Conservation (phyloP, 805 yeast species). For the Candida nanaspora region DNA sequence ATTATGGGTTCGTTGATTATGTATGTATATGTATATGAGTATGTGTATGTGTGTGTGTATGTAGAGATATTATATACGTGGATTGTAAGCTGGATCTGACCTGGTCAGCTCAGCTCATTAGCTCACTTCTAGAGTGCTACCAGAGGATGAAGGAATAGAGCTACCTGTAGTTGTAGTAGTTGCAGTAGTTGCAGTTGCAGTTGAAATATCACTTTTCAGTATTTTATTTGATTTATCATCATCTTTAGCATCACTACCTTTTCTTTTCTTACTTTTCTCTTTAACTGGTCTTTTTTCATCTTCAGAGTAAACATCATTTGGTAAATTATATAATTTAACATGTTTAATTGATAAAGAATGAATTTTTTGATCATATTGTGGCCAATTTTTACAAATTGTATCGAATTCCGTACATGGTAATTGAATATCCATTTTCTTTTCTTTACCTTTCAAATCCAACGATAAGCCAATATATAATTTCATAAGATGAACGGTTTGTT, state of each 20-base stretch:
- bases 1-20: too few species aligned
- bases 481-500: constrained; percentile 49
- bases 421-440: constrained; percentile 72
- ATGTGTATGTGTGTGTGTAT: too few species aligned
- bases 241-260: constrained; percentile 31
- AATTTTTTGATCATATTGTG: constrained; percentile 52
- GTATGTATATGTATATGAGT: too few species aligned
- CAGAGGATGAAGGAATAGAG: too few species aligned
- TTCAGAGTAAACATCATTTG: constrained; percentile 73
- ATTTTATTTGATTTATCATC: constrained; percentile 24
- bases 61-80: too few species aligned
- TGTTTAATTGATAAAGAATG: constrained; percentile 61
- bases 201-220: constrained; percentile 9
- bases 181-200: constrained; percentile 4
- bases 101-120: too few species aligned
- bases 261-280: constrained; percentile 44
- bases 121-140: too few species aligned
- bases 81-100: too few species aligned
- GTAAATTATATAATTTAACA: constrained; percentile 73
- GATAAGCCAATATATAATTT: constrained; percentile 77
- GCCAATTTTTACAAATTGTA: constrained; percentile 70
- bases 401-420: constrained; percentile 88
- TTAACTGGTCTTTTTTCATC: constrained; percentile 73
- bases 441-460: constrained; percentile 42
- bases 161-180: constrained; percentile 1